Evolutionary conservation across 2,329 filamentous ascomycete genomes (phyloP).

Genomic region (Sphaceloma murrayae): DNA sequence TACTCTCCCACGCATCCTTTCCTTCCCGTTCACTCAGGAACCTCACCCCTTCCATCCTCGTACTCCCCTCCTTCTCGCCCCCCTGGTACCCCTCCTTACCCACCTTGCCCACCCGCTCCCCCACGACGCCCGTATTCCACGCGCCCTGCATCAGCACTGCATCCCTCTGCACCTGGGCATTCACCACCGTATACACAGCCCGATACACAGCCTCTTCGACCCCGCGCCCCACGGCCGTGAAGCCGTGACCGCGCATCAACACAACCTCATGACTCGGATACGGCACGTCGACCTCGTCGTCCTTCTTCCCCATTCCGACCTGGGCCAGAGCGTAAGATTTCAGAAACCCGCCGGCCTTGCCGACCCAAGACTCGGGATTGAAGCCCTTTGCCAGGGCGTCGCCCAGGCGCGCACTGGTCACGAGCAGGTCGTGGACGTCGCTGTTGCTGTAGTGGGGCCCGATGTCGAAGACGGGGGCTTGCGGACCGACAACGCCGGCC

Average conservation of each 20-base stretch:
- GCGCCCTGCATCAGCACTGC: slow-evolving; percentile 31
- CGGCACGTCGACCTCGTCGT: slow-evolving; percentile 3
- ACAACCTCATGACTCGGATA: slow-evolving; percentile 24
- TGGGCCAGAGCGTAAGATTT: slow-evolving; percentile 23
- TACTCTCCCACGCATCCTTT: slow-evolving; percentile 34
- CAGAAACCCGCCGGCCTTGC: slow-evolving; percentile 25
- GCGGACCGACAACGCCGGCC: slow-evolving; percentile 35
- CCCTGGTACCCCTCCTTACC: slow-evolving; percentile 29
- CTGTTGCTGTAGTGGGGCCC: slow-evolving; percentile 25
- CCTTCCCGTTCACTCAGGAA: slow-evolving; percentile 35
- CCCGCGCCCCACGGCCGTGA: slow-evolving; percentile 34
- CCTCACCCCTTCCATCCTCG: slow-evolving; percentile 34
- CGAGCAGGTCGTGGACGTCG: slow-evolving; percentile 28
- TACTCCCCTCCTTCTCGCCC: slow-evolving; percentile 34
- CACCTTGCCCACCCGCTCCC: slow-evolving; percentile 27
- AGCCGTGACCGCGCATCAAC: slow-evolving; percentile 38
- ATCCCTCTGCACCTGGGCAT: slow-evolving; percentile 34
- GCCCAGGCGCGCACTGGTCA: slow-evolving; percentile 28
- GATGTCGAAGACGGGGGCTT: slow-evolving; percentile 30
- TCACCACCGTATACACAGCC: slow-evolving; percentile 34
- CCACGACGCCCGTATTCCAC: slow-evolving; percentile 33
- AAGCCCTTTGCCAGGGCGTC: slow-evolving; percentile 28
- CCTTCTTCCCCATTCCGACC: slow-evolving; percentile 5
- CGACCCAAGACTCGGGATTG: slow-evolving; percentile 21
- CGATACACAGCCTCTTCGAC: slow-evolving; percentile 40